Evolutionary conservation across 495 filamentous ascomycete genomes (phyloP).

Genomic region (Lophium mytilinum): DNA sequence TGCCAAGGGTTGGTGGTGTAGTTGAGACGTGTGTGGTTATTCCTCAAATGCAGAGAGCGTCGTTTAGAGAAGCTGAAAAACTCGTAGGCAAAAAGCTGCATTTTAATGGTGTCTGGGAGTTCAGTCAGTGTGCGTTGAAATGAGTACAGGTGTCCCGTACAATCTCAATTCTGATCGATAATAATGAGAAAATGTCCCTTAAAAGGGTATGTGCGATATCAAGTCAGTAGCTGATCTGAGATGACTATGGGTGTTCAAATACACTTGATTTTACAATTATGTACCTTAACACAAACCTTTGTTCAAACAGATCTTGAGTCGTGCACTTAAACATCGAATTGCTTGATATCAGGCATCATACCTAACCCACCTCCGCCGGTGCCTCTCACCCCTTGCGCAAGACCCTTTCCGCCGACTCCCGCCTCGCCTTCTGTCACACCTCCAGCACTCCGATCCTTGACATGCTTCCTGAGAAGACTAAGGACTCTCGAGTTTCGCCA

Average conservation of each 20-base stretch:
- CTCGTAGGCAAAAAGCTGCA: neutral
- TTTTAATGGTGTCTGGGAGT: neutral
- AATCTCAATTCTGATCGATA: no score
- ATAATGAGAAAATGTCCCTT: no score
- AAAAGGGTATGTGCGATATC: no score
- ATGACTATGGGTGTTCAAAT: no score
- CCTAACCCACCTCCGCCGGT: slow-evolving; percentile 30
- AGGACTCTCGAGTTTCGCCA: slow-evolving; percentile 81
- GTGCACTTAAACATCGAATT: slow-evolving; percentile 22
- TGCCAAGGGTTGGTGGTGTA: neutral
- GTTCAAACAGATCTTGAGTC: no score
- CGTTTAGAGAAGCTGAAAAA: neutral
- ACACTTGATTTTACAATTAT: no score
- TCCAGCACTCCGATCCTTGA: slow-evolving; percentile 40
- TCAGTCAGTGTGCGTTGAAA: no score
- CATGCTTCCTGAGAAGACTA: slow-evolving; percentile 68
- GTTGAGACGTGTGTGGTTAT: neutral
- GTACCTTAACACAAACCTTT: no score
- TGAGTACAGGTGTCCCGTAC: no score
- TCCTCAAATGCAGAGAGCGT: neutral
- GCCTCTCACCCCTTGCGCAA: slow-evolving; percentile 11
- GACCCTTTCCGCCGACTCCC: slow-evolving; percentile 16
- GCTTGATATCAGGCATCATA: slow-evolving; percentile 38
- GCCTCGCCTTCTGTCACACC: slow-evolving; percentile 25
- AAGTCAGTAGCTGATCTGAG: no score